Percentiles rank a stretch among this genome's conserved stretches.
These are phyloP conservation scores for Handroanthus guayacan DNA, from an alignment of 257 asterid species.

Conservation along the genomic window DNA sequence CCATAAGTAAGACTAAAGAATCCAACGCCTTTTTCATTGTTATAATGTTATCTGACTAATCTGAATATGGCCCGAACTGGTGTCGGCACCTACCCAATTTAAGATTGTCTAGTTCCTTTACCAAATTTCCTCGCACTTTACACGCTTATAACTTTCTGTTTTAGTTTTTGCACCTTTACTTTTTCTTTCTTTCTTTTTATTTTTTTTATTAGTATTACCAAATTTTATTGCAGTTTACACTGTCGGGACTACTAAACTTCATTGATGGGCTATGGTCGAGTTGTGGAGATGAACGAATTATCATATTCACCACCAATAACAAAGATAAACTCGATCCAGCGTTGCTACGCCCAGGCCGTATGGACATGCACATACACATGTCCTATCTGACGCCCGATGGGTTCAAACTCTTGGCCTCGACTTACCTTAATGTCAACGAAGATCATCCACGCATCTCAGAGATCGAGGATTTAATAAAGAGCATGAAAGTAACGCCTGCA, in stretches of 20 bases:
- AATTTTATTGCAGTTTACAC: constrained; percentile 52
- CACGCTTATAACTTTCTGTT: constrained; percentile 30
- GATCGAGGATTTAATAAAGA: constrained; percentile 49
- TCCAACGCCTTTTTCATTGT: background rate
- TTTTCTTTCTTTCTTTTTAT: no score
- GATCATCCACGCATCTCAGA: constrained; percentile 42
- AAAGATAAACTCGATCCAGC: constrained; percentile 79
- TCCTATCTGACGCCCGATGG: constrained; percentile 67
- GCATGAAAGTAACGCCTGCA: constrained; percentile 63
- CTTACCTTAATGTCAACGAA: constrained; percentile 51
- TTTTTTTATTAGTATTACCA: no score
- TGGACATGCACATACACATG: constrained; percentile 88
- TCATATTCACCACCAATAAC: constrained; percentile 79
- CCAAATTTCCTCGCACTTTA: constrained; percentile 44
- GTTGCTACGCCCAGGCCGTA: constrained; percentile 80
- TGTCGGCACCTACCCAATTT: background rate
- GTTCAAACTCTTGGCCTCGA: constrained; percentile 58
- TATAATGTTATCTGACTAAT: background rate
- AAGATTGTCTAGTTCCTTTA: background rate
- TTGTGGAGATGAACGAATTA: constrained; percentile 76
- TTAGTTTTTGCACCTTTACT: no score
- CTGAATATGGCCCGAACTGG: background rate
- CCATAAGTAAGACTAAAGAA: no score
- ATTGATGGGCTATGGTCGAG: constrained; percentile 91
- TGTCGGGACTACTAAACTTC: constrained; percentile 75